phyloP scores from a whole-genome alignment of 345 rosid species.

The Populus pruinosa region DNA sequence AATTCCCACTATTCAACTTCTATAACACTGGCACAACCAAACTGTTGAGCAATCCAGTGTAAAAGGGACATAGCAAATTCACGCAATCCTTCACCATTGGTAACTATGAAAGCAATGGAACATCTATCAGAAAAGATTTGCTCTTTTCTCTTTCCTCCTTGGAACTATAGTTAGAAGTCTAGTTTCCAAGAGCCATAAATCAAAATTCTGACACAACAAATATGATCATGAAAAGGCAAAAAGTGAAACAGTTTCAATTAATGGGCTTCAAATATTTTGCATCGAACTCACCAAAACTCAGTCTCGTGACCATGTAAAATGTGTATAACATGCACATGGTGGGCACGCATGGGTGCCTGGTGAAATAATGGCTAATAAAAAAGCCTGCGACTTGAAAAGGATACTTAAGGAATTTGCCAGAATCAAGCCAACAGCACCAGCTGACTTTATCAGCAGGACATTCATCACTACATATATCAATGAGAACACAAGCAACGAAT shows the following conservation, averaged over 20 bases:
- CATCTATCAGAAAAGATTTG: neutral
- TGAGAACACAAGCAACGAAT: conserved; percentile 71
- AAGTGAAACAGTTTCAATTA: neutral
- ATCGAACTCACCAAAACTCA: neutral
- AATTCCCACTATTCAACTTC: neutral
- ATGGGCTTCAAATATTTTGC: neutral
- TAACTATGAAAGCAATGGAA: neutral
- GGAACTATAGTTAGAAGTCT: neutral
- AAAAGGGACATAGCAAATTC: neutral
- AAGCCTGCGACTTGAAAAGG: conserved; percentile 29
- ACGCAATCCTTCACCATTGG: neutral
- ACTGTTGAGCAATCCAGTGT: neutral
- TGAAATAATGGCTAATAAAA: neutral
- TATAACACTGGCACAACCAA: neutral
- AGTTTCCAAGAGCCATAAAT: neutral
- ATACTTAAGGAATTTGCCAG: conserved; percentile 87
- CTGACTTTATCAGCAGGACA: conserved; percentile 60
- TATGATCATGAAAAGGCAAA: neutral
- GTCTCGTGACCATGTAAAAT: neutral
- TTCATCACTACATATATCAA: conserved; percentile 51
- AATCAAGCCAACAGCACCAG: conserved; percentile 87
- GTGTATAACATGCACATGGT: neutral
- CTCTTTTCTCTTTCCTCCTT: neutral
- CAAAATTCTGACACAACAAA: neutral
- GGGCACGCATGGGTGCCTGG: neutral